These are phyloP conservation scores for Apostasia ramifera DNA, from an alignment of 106 monocot species.

Conservation along the genomic window DNA sequence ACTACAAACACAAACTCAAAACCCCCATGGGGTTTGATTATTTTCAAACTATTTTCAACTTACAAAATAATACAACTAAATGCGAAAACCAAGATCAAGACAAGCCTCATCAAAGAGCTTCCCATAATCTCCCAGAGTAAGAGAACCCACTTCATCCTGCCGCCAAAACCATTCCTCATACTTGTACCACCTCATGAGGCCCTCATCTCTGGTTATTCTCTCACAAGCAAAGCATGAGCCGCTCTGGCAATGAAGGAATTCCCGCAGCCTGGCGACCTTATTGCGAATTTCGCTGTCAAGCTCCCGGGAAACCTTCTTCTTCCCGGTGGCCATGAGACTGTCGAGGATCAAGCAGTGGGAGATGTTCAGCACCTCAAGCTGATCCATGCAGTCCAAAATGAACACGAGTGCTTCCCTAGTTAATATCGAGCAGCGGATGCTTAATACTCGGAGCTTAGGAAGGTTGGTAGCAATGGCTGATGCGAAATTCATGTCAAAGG, in stretches of 20 bases:
- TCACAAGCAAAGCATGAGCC: slow-evolving; percentile 39
- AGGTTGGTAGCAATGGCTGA: slow-evolving; percentile 40
- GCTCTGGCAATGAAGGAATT: slow-evolving; percentile 55
- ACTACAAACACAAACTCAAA: too few relatives aligned
- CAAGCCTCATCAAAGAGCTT: slow-evolving; percentile 58
- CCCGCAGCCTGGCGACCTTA: slow-evolving; percentile 41
- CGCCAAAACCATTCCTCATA: slow-evolving; percentile 87
- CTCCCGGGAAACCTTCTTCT: slow-evolving; percentile 27
- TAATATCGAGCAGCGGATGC: slow-evolving; percentile 70
- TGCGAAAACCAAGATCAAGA: slow-evolving; percentile 24
- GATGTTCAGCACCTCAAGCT: slow-evolving; percentile 80
- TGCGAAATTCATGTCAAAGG: slow-evolving; percentile 64
- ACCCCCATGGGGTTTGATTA: too few relatives aligned
- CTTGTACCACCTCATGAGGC: slow-evolving; percentile 85
- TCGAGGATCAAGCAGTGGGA: slow-evolving; percentile 74
- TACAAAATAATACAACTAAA: not conserved
- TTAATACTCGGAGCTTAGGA: slow-evolving; percentile 64
- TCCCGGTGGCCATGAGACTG: slow-evolving; percentile 17
- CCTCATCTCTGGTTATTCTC: slow-evolving; percentile 66
- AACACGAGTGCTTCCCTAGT: slow-evolving; percentile 45
- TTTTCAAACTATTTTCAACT: too few relatives aligned
- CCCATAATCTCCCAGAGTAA: slow-evolving; percentile 53
- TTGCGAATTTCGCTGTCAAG: slow-evolving; percentile 31
- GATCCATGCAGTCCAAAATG: slow-evolving; percentile 44
- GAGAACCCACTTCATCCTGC: slow-evolving; percentile 64